Conservation (phyloP, 1,284 basidiomycete genomes). For the Puccinia novopanici region DNA sequence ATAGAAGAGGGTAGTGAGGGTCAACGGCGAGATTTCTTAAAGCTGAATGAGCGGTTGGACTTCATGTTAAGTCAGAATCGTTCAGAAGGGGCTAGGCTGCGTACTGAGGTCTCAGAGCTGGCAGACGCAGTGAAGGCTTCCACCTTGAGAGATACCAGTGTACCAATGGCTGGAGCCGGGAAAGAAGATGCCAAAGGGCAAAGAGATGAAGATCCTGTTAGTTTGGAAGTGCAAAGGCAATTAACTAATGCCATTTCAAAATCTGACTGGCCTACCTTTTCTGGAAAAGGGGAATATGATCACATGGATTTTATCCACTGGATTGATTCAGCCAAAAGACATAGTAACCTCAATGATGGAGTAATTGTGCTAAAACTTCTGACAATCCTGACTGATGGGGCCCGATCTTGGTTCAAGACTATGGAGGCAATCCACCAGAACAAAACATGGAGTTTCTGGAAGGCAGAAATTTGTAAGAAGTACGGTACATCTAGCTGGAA, state of each 20-base stretch:
- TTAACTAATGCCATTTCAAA: background rate
- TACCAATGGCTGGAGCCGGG: no score
- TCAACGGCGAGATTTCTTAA: background rate
- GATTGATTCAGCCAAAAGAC: background rate
- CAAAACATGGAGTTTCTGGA: background rate
- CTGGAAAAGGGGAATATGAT: background rate
- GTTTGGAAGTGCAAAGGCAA: background rate
- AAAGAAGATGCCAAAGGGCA: no score
- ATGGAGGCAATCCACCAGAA: background rate
- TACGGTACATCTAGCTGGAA: background rate
- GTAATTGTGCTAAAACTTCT: background rate
- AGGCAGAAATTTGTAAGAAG: background rate
- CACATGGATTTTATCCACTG: background rate
- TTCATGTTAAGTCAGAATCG: background rate
- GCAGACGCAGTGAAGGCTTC: no score
- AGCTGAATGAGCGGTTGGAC: background rate
- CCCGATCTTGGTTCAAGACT: background rate
- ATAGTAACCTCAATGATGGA: background rate
- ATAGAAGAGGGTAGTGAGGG: no score
- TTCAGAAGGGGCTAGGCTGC: background rate
- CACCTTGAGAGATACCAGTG: no score
- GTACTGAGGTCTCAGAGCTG: background rate
- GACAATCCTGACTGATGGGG: background rate
- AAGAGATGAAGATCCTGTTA: background rate
- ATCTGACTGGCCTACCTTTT: background rate